Conservation (phyloP, 139 green algal genomes). For the Chlamydomonas sphaeroides region DNA sequence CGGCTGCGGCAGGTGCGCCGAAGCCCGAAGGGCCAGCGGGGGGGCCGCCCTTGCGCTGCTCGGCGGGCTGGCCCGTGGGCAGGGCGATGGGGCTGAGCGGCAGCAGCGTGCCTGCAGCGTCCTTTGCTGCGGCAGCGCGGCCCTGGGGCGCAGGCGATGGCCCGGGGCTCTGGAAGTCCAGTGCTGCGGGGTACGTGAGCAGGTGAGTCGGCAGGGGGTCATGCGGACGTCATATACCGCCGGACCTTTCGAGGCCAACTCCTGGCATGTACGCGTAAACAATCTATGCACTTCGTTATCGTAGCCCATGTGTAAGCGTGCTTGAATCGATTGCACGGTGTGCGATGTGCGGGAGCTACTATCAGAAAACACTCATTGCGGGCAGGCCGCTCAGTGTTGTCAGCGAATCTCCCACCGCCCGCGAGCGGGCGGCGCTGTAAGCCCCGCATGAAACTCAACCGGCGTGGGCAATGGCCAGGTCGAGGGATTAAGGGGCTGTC, state of each 20-base stretch:
- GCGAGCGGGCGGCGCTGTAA: neutral
- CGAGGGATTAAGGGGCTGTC: conserved; percentile 19
- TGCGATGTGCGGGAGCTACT: conserved; percentile 15
- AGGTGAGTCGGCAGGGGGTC: neutral
- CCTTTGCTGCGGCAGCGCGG: neutral
- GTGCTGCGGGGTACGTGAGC: neutral
- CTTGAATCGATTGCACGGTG: too few relatives aligned
- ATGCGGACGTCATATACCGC: too few relatives aligned
- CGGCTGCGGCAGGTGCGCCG: too few relatives aligned
- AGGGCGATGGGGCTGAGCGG: conserved; percentile 33
- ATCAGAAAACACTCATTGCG: conserved; percentile 35
- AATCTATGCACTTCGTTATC: too few relatives aligned
- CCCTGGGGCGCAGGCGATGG: neutral
- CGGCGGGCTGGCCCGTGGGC: neutral
- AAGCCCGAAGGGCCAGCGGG: too few relatives aligned
- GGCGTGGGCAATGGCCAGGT: neutral
- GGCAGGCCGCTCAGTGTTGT: neutral
- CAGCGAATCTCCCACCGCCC: conserved; percentile 17
- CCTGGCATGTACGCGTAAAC: too few relatives aligned
- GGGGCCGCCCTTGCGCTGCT: too few relatives aligned
- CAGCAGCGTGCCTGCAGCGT: neutral
- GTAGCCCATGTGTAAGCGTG: too few relatives aligned
- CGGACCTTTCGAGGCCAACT: too few relatives aligned
- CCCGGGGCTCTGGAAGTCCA: conserved; percentile 25
- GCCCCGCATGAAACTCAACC: conserved; percentile 30